Percentiles rank a stretch among this genome's conserved stretches.
Evolutionary conservation across 2,329 filamentous ascomycete species (phyloP).

Genomic region (Curvularia hawaiiensis): DNA sequence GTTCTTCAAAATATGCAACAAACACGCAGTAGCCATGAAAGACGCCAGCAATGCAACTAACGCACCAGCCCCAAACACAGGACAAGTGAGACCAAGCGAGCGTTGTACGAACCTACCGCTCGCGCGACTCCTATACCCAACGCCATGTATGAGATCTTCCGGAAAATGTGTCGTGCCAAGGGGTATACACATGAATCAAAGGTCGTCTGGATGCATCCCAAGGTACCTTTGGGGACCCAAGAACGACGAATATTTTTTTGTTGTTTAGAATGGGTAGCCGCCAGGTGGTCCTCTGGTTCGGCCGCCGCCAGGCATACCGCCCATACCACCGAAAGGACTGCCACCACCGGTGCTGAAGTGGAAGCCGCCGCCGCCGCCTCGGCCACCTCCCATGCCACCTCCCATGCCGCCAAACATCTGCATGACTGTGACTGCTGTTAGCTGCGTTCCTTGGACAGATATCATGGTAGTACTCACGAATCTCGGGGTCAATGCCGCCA

Average conservation of each 20-base stretch:
- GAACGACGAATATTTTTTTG: background rate
- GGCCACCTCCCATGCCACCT: constrained; percentile 53
- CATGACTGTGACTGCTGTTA: constrained; percentile 37
- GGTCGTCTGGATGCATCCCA: background rate
- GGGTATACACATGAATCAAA: constrained; percentile 13
- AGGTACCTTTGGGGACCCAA: background rate
- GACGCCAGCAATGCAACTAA: constrained; percentile 8
- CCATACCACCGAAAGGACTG: constrained; percentile 44
- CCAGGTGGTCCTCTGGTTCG: constrained; percentile 40
- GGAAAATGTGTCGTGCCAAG: constrained; percentile 5
- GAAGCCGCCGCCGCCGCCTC: constrained; percentile 55
- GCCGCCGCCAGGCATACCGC: constrained; percentile 42
- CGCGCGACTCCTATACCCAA: constrained; percentile 7
- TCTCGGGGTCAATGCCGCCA: constrained; percentile 50
- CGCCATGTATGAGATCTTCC: constrained; percentile 9
- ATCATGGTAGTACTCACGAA: constrained; percentile 30
- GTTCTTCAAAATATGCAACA: background rate
- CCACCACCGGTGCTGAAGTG: constrained; percentile 47
- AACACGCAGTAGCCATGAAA: constrained; percentile 1
- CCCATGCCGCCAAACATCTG: constrained; percentile 54
- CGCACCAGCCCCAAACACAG: constrained; percentile 2
- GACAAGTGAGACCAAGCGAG: background rate
- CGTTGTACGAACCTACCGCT: constrained; percentile 3
- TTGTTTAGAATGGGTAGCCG: constrained; percentile 37
- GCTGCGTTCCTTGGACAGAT: background rate